phyloP scores from a whole-genome alignment of 192 early-diverging fungal species.

The Coemansia sp. region DNA sequence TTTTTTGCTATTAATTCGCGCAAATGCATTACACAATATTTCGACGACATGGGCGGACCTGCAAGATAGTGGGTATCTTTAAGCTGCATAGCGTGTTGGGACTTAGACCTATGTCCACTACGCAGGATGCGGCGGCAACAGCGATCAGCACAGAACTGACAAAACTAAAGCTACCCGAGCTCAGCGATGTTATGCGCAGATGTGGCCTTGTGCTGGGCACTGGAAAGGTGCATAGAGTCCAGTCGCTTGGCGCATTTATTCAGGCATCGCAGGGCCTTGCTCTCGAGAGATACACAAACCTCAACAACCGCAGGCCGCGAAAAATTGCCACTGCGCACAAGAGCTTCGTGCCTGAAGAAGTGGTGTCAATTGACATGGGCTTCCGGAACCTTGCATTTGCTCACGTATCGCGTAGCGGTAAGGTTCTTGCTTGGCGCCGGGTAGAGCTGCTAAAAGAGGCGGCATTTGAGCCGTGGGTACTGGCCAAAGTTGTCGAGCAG shows the following conservation, averaged over 20 bases:
- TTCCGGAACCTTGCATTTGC: conserved; percentile 53
- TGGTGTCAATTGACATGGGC: conserved; percentile 57
- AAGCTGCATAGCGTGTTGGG: not conserved
- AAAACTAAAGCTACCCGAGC: conserved; percentile 28
- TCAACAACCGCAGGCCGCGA: conserved; percentile 6
- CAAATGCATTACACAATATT: not conserved
- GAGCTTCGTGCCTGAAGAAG: conserved; percentile 30
- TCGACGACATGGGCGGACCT: not conserved
- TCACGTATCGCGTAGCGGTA: conserved; percentile 30
- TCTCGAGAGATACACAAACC: conserved; percentile 14
- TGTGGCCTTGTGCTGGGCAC: conserved; percentile 45
- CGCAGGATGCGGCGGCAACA: not conserved
- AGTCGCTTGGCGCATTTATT: conserved; percentile 33
- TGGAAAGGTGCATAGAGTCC: conserved; percentile 32
- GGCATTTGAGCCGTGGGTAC: conserved; percentile 50
- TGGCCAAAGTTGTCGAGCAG: conserved; percentile 28
- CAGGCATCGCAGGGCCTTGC: conserved; percentile 34
- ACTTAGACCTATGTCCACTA: not conserved
- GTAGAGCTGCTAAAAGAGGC: conserved; percentile 45
- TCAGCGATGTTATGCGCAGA: conserved; percentile 30
- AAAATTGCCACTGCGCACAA: conserved; percentile 11
- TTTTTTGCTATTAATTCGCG: not conserved
- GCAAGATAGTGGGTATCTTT: not conserved
- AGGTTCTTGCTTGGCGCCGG: conserved; percentile 41
- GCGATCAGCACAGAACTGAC: conserved; percentile 19